Evolutionary conservation across 306 rosid species (phyloP), one percentile per base, ranked within the genome.

Genomic region (Glycine latifolia): DNA sequence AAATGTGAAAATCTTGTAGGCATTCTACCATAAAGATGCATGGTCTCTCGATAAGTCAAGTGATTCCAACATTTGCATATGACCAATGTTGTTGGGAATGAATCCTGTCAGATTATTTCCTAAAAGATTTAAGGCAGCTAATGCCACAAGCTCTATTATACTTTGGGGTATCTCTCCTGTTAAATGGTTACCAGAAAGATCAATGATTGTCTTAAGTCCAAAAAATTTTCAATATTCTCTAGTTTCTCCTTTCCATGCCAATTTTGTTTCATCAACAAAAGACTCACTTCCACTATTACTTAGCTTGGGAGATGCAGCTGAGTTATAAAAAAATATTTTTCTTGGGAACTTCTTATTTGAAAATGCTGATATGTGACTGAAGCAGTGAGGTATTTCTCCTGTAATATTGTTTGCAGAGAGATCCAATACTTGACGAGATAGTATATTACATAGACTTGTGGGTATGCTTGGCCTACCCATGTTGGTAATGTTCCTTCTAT

Each of bases 121-220:
- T 4, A 17, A 14, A 26, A 88, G 77, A 63, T 80, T 88, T 66
- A 88, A 77, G 10, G 31, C 26, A 16, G 0, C 33, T 12, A 88
- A 73, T 55, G 59, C 78, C 13, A 9, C 4, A 20, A 88, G 86
- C 53, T 8, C 31, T 73, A 20, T 20, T 16, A 82, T 10, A 43
- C 73, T 58, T 4, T 16, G 17, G 0, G 80, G 89, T 71, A 88
- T 88, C 8, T 73, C 84, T 48, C 84, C 91, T 0, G 1, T 17
- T 16, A 88, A 49, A n/a, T 80, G 71, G 83, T 85, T 88, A 37
- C 37, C 11, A n/a, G 89, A 85, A 20, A 88, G 78, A 65, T 87
- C 90, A 75, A 87, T 87, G 11, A 43, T 26, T 17, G 80, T 68
- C 56, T 81, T 35, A 3, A 67, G 58, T 13, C 71, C 65, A 16